These are phyloP conservation scores for Claviceps sp. DNA, from an alignment of 2,329 filamentous ascomycete species.

Conservation along the genomic window DNA sequence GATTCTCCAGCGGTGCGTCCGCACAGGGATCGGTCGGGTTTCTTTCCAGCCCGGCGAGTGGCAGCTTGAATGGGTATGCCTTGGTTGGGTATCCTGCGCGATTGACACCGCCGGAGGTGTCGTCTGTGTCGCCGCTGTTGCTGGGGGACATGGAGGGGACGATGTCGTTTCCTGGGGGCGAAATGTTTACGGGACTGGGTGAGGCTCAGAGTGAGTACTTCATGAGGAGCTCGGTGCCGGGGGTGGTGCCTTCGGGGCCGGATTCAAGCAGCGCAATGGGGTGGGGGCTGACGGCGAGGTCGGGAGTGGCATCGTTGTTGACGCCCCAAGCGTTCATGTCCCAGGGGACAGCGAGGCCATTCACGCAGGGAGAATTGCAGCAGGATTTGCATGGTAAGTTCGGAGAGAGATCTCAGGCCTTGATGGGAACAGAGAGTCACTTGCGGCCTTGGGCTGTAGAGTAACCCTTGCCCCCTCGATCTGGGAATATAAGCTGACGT, in stretches of 20 bases:
- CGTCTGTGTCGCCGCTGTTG: conserved; percentile 28
- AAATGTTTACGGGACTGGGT: conserved; percentile 15
- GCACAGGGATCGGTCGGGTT: conserved; percentile 28
- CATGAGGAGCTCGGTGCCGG: conserved; percentile 13
- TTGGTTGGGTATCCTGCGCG: conserved; percentile 23
- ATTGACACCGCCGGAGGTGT: conserved; percentile 16
- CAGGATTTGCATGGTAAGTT: conserved; percentile 19
- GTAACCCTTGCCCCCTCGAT: too few species aligned
- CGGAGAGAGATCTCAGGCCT: neutral
- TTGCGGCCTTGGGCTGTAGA: too few species aligned
- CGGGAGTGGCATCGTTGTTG: conserved; percentile 12
- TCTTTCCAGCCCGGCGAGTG: conserved; percentile 35
- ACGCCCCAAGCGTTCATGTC: conserved; percentile 27
- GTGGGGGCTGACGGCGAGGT: neutral
- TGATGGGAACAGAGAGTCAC: too few species aligned
- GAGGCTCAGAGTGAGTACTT: conserved; percentile 13
- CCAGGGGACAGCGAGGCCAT: conserved; percentile 13
- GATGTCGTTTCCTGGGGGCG: conserved; percentile 20
- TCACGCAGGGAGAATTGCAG: conserved; percentile 9
- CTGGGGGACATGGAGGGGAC: conserved; percentile 25
- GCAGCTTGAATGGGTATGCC: conserved; percentile 37
- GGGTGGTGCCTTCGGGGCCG: neutral
- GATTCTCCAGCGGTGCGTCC: conserved; percentile 19
- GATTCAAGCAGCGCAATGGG: too few species aligned
- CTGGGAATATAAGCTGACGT: too few species aligned